Conservation (phyloP, 2,329 filamentous ascomycete genomes). For the Colletotrichum cereale region DNA sequence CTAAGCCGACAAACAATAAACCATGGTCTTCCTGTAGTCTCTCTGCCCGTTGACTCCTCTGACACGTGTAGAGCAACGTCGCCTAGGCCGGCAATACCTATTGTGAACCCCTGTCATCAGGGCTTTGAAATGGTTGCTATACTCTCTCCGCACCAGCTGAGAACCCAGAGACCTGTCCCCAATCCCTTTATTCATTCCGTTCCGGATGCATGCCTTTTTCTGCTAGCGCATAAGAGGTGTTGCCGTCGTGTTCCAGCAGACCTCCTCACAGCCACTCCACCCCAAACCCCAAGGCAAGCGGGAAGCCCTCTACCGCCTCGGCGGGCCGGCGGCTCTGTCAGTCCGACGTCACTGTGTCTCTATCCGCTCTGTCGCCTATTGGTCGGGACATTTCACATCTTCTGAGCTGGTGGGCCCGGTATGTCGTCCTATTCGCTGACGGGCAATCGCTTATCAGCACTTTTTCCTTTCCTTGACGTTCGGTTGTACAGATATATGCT, state of each 20-base stretch:
- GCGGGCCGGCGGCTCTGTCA: constrained; percentile 28
- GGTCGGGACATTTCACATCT: constrained; percentile 10
- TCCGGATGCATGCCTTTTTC: not conserved
- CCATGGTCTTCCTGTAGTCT: not conserved
- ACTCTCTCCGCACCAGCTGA: not conserved
- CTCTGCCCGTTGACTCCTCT: not conserved
- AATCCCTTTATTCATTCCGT: not conserved
- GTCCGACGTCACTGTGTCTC: not conserved
- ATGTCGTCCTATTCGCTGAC: constrained; percentile 22
- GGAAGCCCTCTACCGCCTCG: not conserved
- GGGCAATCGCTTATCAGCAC: not conserved
- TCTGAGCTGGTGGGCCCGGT: not conserved
- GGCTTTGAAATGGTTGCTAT: not conserved
- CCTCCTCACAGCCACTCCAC: not conserved
- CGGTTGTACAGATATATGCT: too few species aligned
- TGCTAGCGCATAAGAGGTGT: not conserved
- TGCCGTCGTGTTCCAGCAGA: not conserved
- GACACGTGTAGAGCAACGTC: not conserved
- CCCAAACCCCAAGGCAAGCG: not conserved
- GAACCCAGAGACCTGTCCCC: not conserved
- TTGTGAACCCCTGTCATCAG: not conserved
- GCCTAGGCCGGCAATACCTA: not conserved
- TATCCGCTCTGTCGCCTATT: constrained; percentile 2
- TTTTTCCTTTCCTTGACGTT: not conserved
- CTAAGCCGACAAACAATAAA: too few species aligned